Evolutionary conservation across 495 filamentous ascomycete genomes (phyloP).

Genomic region (Pseudomonodictys pantanalensis): DNA sequence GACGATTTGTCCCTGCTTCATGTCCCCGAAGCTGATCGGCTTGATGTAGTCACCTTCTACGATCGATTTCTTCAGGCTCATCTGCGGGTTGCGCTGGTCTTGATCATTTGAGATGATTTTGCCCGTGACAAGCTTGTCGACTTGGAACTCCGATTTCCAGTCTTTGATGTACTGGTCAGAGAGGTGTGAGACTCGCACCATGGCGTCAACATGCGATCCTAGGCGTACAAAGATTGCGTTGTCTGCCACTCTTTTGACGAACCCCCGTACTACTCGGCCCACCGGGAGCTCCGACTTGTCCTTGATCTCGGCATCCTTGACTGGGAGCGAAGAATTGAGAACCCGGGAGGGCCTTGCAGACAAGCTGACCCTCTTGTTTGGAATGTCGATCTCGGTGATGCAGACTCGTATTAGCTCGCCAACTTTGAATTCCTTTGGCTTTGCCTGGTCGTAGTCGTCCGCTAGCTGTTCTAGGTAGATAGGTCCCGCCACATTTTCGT

Average conservation of each 20-base stretch:
- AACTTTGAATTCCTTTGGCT: constrained; percentile 67
- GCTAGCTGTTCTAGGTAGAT: constrained; percentile 74
- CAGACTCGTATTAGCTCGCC: constrained; percentile 84
- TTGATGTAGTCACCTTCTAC: constrained; percentile 76
- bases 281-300: constrained; percentile 65
- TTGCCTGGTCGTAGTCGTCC: constrained; percentile 76
- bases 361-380: constrained; percentile 77
- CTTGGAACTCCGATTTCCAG: constrained; percentile 85
- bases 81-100: constrained; percentile 66
- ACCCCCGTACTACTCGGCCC: constrained; percentile 81
- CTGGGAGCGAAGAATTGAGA: constrained; percentile 76
- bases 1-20: constrained; percentile 73
- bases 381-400: constrained; percentile 71
- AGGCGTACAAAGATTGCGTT: constrained; percentile 81
- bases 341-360: constrained; percentile 85
- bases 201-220: constrained; percentile 73
- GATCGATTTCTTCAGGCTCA: constrained; percentile 81
- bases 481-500: constrained; percentile 67
- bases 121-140: constrained; percentile 85
- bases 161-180: constrained; percentile 91
- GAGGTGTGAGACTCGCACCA: constrained; percentile 78
- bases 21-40: constrained; percentile 63
- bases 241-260: constrained; percentile 81
- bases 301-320: constrained; percentile 76
- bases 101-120: constrained; percentile 68